Percentiles rank a stretch among this genome's conserved stretches.
Conservation (phyloP, 1,284 basidiomycete genomes). For the Schizophyllum commune region DNA sequence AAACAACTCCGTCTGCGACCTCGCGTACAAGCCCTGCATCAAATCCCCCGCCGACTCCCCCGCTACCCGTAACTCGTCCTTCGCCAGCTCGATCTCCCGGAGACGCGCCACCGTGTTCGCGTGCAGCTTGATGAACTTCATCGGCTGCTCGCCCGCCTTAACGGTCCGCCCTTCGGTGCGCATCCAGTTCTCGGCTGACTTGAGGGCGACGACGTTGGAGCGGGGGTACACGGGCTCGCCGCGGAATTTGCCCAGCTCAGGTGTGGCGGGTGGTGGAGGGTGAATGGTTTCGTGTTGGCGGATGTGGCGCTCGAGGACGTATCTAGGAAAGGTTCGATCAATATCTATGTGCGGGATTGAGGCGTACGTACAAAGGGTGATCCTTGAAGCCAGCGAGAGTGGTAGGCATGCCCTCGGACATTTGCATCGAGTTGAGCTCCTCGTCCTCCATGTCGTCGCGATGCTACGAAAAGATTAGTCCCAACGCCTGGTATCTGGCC, state of each 20-base stretch:
- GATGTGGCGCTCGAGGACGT: constrained; percentile 84
- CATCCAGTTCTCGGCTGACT: constrained; percentile 95
- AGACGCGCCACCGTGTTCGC: constrained; percentile 78
- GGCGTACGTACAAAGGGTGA: constrained; percentile 71
- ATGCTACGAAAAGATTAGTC: constrained; percentile 41
- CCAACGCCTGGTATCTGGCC: not conserved
- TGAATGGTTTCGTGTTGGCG: constrained; percentile 84
- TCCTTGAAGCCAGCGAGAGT: constrained; percentile 92
- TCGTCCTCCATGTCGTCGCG: constrained; percentile 93
- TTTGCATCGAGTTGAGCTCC: constrained; percentile 75
- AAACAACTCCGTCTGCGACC: constrained; percentile 82
- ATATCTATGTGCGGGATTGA: constrained; percentile 4
- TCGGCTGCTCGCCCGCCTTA: constrained; percentile 69
- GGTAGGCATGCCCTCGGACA: constrained; percentile 92
- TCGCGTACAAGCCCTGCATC: constrained; percentile 84
- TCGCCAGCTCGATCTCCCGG: constrained; percentile 75
- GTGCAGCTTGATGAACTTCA: constrained; percentile 88
- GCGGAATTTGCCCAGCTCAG: constrained; percentile 84
- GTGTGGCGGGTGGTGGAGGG: constrained; percentile 53
- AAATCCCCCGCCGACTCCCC: constrained; percentile 49
- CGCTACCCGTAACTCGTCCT: constrained; percentile 32
- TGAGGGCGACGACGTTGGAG: constrained; percentile 74
- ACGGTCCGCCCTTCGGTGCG: constrained; percentile 72
- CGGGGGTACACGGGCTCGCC: constrained; percentile 93
- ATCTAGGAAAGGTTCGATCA: constrained; percentile 39